Base-by-base conservation (phyloP, 495 filamentous ascomycete genomes). In the Podospora australis region DNA sequence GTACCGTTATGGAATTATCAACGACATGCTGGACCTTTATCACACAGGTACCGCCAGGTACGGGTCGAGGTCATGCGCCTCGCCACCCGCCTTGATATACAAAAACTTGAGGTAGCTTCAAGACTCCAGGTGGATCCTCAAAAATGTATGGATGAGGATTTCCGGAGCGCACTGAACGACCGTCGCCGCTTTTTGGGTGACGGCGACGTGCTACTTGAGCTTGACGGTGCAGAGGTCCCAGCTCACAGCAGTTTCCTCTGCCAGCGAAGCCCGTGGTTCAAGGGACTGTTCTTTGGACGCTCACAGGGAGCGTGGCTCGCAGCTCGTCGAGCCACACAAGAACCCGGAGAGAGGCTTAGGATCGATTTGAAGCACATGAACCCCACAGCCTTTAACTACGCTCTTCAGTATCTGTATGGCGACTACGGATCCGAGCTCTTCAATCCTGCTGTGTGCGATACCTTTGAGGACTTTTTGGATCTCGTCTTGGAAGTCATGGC, bases 401-500 rank as follows among this genome's bases (percentile, higher is more conserved):
- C 96, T 11, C 71, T 96, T 32, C 82, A 75, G 17, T 82, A 90
- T 60, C 61, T 97, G 0, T 98, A 98, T 61, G 80, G 85, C 2
- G 92, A 97, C 62, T 75, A 75, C 40, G 90, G 88, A 2, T 77
- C 80, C 22, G 81, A 86, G 41, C 71, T 96, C 10, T 96, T 97
- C 57, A 83, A 95, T 48, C 77, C 86, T 39, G 75, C 90, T 17
- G 74, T 84, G 16, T 75, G 77, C 43, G 76, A 78, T 23, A 78
- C 83, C 47, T 68, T 94, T 14, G 88, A 95, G 44, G 82, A 87
- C 40, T 90, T 95, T 50, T 75, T 90, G 8, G 88, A 96, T 54
- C 70, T 92, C 25, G 70, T 96, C n/a, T 76, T 97, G 68, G 91
- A 96, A 49, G 87, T 97, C 24, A 83, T 95, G 77, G 83, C 80